A percentile compares a stretch with the other conserved stretches of the same genome.
Evolutionary conservation across 176 grass and related monocot genomes (phyloP).

Genomic region (Triticum monococcum): DNA sequence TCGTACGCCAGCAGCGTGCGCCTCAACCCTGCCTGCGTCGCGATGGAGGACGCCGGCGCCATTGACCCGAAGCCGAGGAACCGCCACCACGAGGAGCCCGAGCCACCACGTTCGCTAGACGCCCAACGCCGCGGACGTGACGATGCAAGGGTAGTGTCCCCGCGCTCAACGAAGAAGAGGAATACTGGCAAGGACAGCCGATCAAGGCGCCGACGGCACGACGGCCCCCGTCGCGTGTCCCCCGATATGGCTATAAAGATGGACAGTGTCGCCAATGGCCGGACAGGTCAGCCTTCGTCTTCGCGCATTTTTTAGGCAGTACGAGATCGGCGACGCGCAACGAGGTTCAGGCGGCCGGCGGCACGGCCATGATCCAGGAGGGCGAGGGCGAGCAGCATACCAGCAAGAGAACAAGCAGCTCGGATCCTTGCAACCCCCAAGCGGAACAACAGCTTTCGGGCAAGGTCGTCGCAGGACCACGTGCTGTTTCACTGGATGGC

Average conservation of each 20-base stretch:
- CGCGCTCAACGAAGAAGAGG: background rate
- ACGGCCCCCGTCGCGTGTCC: too few relatives aligned
- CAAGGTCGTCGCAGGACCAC: background rate
- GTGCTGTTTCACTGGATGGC: background rate
- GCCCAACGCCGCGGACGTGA: background rate
- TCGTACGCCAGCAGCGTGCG: background rate
- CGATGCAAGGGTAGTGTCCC: background rate
- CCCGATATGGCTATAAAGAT: too few relatives aligned
- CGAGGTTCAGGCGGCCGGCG: background rate
- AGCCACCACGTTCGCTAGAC: background rate
- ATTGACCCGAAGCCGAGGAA: background rate
- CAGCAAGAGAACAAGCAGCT: background rate
- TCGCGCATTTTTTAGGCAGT: background rate
- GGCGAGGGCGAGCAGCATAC: background rate
- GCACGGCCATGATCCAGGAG: background rate
- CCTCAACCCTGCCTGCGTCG: background rate
- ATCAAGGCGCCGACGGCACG: background rate
- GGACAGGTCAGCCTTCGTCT: background rate
- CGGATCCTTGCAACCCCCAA: background rate
- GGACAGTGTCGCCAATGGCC: background rate
- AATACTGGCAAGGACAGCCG: background rate
- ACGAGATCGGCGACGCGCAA: background rate
- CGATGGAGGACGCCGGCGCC: background rate
- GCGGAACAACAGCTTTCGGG: background rate
- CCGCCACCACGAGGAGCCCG: background rate